Evolutionary conservation across 1,284 basidiomycete genomes (phyloP).

Genomic region (Cutaneotrichosporon sp.): DNA sequence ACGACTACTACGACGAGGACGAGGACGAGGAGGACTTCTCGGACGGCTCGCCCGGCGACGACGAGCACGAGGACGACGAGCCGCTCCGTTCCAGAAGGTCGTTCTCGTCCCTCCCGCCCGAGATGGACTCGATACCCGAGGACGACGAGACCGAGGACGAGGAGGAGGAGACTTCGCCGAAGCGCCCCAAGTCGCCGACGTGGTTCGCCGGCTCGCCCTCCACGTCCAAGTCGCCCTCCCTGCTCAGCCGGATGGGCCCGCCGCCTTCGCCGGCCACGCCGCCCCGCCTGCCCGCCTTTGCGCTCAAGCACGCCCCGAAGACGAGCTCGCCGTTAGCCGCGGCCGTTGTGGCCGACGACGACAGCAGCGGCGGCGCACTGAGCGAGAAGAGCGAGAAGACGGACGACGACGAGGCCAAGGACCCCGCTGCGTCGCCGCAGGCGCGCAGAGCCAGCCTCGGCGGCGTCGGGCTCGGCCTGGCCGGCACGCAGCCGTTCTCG

Average conservation of each 20-base stretch:
- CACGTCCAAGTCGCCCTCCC: too few species aligned
- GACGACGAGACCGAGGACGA: conserved; percentile 27
- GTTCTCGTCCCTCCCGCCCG: conserved; percentile 24
- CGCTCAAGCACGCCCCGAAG: conserved; percentile 42
- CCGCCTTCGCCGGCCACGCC: not conserved
- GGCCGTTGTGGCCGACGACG: conserved; percentile 6
- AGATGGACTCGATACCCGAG: conserved; percentile 41
- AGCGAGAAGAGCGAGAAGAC: conserved; percentile 5
- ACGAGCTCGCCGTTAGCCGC: conserved; percentile 42
- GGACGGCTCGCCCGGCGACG: conserved; percentile 27
- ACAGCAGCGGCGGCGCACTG: not conserved
- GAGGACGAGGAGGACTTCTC: conserved; percentile 30
- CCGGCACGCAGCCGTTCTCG: not conserved
- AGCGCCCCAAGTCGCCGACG: conserved; percentile 38
- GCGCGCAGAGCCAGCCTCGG: not conserved
- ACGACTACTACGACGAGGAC: conserved; percentile 27
- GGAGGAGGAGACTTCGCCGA: conserved; percentile 4
- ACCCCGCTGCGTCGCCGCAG: not conserved
- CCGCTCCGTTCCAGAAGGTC: conserved; percentile 20
- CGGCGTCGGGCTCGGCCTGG: conserved; percentile 18
- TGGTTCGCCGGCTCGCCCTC: conserved; percentile 28
- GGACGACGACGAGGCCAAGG: not conserved
- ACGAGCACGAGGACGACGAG: conserved; percentile 23
- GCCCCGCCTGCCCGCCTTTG: conserved; percentile 4
- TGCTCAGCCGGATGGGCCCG: conserved; percentile 21